These are phyloP conservation scores for Eucalyptus victrix DNA, from an alignment of 345 rosid species.

Conservation along the genomic window DNA sequence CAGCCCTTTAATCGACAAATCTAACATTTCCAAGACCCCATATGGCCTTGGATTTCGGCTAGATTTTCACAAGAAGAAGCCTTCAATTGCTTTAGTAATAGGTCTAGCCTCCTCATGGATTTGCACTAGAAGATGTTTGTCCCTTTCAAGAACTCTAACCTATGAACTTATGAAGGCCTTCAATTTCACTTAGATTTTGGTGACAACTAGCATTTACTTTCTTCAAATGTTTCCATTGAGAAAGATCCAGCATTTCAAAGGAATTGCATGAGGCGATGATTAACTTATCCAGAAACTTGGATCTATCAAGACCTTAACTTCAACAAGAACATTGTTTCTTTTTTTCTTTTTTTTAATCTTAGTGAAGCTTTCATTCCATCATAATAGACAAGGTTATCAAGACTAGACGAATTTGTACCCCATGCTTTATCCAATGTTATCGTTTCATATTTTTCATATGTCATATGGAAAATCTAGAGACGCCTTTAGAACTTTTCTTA, in stretches of 20 bases:
- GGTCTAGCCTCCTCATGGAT: fast-evolving
- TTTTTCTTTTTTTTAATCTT: fast-evolving
- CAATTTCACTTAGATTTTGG: fast-evolving
- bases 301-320: not conserved
- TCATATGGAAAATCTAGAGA: no score
- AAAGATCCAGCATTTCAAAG: not conserved
- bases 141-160: not conserved
- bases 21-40: no score
- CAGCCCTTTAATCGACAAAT: no score
- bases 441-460: no score
- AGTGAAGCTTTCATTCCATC: fast-evolving
- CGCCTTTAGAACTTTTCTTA: no score
- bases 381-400: fast-evolving
- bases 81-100: no score
- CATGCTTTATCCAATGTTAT: no score
- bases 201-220: not conserved
- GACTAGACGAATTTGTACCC: no score
- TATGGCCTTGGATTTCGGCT: not conserved
- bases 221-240: not conserved
- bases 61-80: not conserved
- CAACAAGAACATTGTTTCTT: no score
- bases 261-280: not conserved
- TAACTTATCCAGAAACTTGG: fast-evolving
- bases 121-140: fast-evolving
- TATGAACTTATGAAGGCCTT: not conserved